Evolutionary conservation across 176 grass and related monocot genomes (phyloP).

Genomic region (Saccharum officinarum): DNA sequence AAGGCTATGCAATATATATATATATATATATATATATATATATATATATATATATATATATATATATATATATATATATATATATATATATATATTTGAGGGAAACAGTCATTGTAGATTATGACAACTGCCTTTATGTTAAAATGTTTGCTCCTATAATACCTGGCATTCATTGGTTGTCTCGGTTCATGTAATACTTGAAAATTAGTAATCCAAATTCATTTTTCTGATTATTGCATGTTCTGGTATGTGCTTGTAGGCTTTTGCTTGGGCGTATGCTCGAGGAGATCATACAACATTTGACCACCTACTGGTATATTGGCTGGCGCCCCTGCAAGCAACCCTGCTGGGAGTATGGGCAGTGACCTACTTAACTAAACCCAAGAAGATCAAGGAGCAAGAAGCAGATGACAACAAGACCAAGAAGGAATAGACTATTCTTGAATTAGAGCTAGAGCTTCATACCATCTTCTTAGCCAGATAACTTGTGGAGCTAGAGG

Average conservation of each 20-base stretch:
- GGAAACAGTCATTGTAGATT: background rate
- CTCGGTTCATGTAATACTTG: background rate
- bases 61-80: no score
- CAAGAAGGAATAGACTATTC: conserved; percentile 57
- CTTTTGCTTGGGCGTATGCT: conserved; percentile 97
- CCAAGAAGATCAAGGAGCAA: conserved; percentile 45
- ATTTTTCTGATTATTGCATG: conserved; percentile 25
- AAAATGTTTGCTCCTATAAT: background rate
- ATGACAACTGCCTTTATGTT: background rate
- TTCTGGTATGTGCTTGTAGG: conserved; percentile 48
- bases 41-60: no score
- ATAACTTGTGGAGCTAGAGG: background rate
- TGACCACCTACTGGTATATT: conserved; percentile 91
- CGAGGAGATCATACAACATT: conserved; percentile 79
- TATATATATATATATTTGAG: no score
- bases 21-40: no score
- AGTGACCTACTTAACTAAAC: conserved; percentile 58
- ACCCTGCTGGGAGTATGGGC: conserved; percentile 75
- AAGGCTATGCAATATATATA: no score
- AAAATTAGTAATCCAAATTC: background rate
- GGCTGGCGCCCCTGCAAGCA: conserved; percentile 90
- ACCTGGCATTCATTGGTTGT: background rate
- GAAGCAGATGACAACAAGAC: conserved; percentile 55
- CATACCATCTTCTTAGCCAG: background rate
- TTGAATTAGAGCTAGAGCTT: conserved; percentile 20